Percentiles rank a stretch among this genome's conserved stretches.
These are phyloP conservation scores for Pythium rishiriense DNA, from an alignment of 352 stramenopile species.

Conservation along the genomic window DNA sequence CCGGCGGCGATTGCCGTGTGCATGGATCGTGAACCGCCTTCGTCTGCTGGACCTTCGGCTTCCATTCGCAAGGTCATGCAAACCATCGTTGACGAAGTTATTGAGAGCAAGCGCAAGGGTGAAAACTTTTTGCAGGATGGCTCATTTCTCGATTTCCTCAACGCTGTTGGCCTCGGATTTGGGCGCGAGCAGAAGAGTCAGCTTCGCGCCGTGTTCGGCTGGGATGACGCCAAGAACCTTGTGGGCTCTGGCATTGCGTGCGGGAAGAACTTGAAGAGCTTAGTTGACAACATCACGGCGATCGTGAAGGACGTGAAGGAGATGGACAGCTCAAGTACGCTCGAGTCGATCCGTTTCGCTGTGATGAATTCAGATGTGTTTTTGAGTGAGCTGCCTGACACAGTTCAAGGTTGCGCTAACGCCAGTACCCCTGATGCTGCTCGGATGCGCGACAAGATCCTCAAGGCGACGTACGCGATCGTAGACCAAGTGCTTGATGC, in stretches of 20 bases:
- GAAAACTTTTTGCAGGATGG: slow-evolving; percentile 5
- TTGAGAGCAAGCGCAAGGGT: slow-evolving; percentile 5
- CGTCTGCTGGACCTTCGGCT: slow-evolving; percentile 16
- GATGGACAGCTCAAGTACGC: slow-evolving; percentile 27
- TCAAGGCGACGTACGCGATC: slow-evolving; percentile 46
- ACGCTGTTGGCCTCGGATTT: slow-evolving; percentile 6
- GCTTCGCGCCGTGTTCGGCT: neutral
- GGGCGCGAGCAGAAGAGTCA: neutral
- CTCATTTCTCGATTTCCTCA: slow-evolving; percentile 6
- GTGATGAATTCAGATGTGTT: slow-evolving; percentile 48
- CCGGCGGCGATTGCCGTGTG: slow-evolving; percentile 40
- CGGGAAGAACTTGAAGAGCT: slow-evolving; percentile 44
- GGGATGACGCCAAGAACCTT: slow-evolving; percentile 26
- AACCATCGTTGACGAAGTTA: slow-evolving; percentile 26
- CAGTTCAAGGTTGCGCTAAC: slow-evolving; percentile 46
- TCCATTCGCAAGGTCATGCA: slow-evolving; percentile 34
- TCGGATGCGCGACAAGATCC: slow-evolving; percentile 36
- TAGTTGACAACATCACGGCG: slow-evolving; percentile 50
- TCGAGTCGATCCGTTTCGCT: slow-evolving; percentile 42
- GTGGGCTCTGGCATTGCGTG: slow-evolving; percentile 42
- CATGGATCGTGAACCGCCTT: slow-evolving; percentile 33
- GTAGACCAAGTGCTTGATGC: slow-evolving; percentile 49
- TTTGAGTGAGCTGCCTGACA: slow-evolving; percentile 41
- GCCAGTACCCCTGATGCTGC: slow-evolving; percentile 1
- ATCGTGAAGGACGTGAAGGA: slow-evolving; percentile 46